Evolutionary conservation across 305 asterid species (phyloP), one percentile per base, ranked within the genome.

Genomic region (Nicotiana rustica): DNA sequence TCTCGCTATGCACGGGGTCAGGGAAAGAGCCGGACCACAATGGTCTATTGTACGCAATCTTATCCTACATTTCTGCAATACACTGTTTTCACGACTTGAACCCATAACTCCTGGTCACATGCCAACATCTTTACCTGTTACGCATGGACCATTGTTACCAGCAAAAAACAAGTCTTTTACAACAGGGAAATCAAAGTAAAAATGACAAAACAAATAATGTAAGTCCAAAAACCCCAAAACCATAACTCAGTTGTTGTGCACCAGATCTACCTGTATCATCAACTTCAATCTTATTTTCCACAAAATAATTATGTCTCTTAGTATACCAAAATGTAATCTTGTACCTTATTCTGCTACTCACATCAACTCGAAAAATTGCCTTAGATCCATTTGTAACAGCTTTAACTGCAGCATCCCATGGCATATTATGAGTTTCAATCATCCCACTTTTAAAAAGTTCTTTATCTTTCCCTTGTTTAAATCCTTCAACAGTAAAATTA

Each of bases 381-480:
- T 52, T 81, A 0, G 85, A 83, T 38, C 88, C 86, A 56, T 66
- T 65, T 29, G 82, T 62, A 68, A 84, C 87, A 59, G 41, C 81
- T 67, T 2, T 10, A 9, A 82, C 3, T 5, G 89, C 87, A 10
- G 67, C 73, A 6, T 73, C 65, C 87, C 89, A 86, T 55, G 83
- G 85, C 70, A 87, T 60, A 2, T 87, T 84, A 15, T 66, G 75
- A 31, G 85, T 59, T 80, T 56, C 82, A 67, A 87, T 84, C 66
- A 80, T 84, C 65, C 80, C 89, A 64, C 67, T 15, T 7, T 80
- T 69, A 19, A 25, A 65, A 29, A 82, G 82, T n/a, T 85, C 82
- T 49, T 78, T 68, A n/a, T 41, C 73, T 55, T 67, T 41, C 0
- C 92, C 95, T 85, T 90, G 93, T 82, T 84, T 69, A 85, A 90